Evolutionary conservation across 305 asterid genomes (phyloP), one percentile per base, ranked within the genome.

Genomic region (Caryopteris hybrid): DNA sequence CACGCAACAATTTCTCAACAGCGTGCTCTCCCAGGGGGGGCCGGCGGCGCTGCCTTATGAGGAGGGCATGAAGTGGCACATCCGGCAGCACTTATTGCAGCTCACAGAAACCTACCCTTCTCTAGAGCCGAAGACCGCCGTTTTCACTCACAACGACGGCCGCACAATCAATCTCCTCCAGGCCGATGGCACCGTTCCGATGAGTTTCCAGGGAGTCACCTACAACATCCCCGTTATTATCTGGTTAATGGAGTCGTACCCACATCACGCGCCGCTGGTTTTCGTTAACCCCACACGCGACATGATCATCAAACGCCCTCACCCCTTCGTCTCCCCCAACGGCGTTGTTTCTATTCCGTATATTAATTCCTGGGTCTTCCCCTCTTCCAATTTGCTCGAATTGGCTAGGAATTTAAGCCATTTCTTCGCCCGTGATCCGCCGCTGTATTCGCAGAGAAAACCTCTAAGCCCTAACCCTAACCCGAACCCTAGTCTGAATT

Each of bases 111-210:
- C 84, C 6, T 82, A 76, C 73, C 95, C 99, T 18, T 87, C 96
- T 45, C 91, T 91, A 20, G 86, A 80, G 51, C 93, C 95, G 18
- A 88, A 86, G 66, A 86, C 97, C 62, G 88, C 92, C 63, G 85
- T 81, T 29, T 94, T 85, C 79, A 94, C 95, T 33, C 97, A 94
- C 86, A 94, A 91, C 95, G 96, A 94, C 69, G 99, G 99, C 79
- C 84, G 96, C 42, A 71, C 95, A 43, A 91, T 86, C 68, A 86
- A 83, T 70, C 90, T 94, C 71, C 92, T 94, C 61, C 97, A 94
- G 65, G 91, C 92, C 23, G 88, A 88, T 54, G 99, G 99, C 50
- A 91, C 97, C 33, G 81, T 86, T 14, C 99, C 97, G 62, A 89
- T 91, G 93, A 36, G 79, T 33, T 91, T 70, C 75, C 88, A 84